phyloP scores from a whole-genome alignment of 23 red algal species.

The Cyanidiococcus yangmingshanensis region DNA sequence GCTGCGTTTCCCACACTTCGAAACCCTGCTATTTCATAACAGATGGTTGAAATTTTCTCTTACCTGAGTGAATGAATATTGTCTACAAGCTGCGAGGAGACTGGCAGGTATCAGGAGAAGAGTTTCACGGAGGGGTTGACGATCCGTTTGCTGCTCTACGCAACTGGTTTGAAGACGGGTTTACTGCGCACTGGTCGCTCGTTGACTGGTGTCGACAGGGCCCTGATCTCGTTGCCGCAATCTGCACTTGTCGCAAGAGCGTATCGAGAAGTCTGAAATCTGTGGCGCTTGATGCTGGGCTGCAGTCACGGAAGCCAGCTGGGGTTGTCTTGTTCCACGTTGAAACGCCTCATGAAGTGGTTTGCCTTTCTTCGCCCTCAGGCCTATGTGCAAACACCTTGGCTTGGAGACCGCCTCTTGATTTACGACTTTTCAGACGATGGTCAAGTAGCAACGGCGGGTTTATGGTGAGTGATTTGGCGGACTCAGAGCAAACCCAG shows the following conservation, averaged over 20 bases:
- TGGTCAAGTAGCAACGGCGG: background rate
- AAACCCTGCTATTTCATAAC: too few relatives aligned
- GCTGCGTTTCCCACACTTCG: too few relatives aligned
- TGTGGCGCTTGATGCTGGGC: background rate
- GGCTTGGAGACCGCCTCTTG: background rate
- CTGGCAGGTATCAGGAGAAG: background rate
- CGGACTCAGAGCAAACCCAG: background rate
- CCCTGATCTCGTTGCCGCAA: background rate
- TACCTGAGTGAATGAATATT: background rate
- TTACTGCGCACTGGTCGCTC: background rate
- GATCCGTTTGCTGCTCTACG: background rate
- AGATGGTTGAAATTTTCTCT: too few relatives aligned
- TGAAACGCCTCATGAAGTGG: background rate
- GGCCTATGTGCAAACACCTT: background rate
- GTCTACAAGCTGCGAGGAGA: background rate
- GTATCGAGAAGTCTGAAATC: background rate
- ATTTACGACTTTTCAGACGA: background rate
- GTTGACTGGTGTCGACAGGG: background rate
- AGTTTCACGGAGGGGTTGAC: background rate
- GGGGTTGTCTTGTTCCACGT: constrained; percentile 3
- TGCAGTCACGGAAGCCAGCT: background rate
- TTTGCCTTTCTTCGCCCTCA: background rate
- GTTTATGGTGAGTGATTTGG: background rate
- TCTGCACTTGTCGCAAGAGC: background rate
- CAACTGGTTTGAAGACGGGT: background rate